Evolutionary conservation across 768 basidiomycete genomes (phyloP), one percentile per base, ranked within the genome.

Genomic region (Trametes coccinea): DNA sequence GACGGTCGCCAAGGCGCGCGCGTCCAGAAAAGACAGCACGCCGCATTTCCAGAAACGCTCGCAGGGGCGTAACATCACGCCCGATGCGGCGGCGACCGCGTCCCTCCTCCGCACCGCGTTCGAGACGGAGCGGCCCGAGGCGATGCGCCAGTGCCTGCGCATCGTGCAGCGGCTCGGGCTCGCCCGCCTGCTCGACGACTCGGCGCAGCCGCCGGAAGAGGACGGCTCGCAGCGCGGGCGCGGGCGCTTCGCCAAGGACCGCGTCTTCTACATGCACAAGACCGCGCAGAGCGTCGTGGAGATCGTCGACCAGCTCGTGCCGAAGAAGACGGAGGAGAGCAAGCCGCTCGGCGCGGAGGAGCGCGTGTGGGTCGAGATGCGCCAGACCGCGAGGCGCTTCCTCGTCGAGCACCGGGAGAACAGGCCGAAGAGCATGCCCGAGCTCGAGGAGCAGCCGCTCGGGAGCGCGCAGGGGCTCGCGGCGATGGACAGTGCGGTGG

Each of bases 71-170:
- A 53, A 77, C 61, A 62, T 86, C 47, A 56, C 70, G 14, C 84
- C 84, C 16, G 79, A 81, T 43, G 77, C 80, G 9, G 82, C 84
- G 63, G 80, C 79, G 31, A 76, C 88, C 73, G 84, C 84, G 49
- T 76, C 74, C 48, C 74, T 92, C 65, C 69, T 86, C 56, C 82
- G 84, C 27, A 80, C 84, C 1, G 87, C 90, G n/a, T 67, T 84
- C 45, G 77, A 76, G 11, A 82, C 80, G 22, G 75, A 77, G 27
- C 81, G 83, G 61, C 70, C 72, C 13, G 79, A 80, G 34, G 76
- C 84, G 67, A 75, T 84, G 67, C 81, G 83, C 27, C 87, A 90
- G 66, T 82, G 80, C 60, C 66, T 90, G 56, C 82, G 89, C 40
- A 82, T 93, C 5, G 70, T 84, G 7, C 72, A 79, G 61, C 72